Conservation (phyloP, 768 basidiomycete genomes). For the Austroboletus eburneus region DNA sequence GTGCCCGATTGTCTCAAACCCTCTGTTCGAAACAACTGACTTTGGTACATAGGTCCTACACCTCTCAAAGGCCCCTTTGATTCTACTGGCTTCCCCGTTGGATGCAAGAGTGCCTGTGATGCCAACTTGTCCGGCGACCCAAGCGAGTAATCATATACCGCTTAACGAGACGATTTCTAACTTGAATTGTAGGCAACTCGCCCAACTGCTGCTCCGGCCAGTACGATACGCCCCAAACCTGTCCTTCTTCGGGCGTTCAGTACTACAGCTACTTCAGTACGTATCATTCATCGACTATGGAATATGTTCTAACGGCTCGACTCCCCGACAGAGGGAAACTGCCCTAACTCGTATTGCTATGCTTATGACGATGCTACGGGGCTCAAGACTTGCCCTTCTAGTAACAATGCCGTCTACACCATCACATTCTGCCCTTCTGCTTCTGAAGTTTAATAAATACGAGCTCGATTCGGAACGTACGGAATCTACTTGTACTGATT, state of each 20-base stretch:
- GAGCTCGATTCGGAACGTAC: too few species aligned
- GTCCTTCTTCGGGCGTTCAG: conserved; percentile 44
- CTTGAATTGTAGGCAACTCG: conserved; percentile 51
- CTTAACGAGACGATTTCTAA: too few species aligned
- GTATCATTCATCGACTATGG: too few species aligned
- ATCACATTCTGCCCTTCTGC: conserved; percentile 46
- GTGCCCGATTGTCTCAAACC: neutral
- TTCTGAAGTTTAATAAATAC: too few species aligned
- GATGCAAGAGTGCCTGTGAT: conserved; percentile 58
- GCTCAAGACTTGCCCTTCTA: conserved; percentile 40
- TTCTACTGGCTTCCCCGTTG: conserved; percentile 49
- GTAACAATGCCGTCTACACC: conserved; percentile 37
- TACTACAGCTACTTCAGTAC: conserved; percentile 47
- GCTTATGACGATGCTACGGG: conserved; percentile 51
- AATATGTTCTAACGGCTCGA: too few species aligned
- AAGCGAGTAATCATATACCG: too few species aligned
- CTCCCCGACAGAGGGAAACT: conserved; percentile 39
- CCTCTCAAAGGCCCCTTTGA: conserved; percentile 51
- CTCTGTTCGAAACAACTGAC: neutral
- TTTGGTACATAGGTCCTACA: conserved; percentile 39
- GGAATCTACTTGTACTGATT: too few species aligned
- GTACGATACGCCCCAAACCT: conserved; percentile 48
- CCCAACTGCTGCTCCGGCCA: conserved; percentile 62
- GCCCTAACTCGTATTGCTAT: conserved; percentile 47
- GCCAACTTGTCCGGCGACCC: conserved; percentile 35